Percentiles rank a stretch among this genome's conserved stretches.
phyloP scores from a whole-genome alignment of 2,329 filamentous ascomycete species.

The Trichophyton mentagrophytes region DNA sequence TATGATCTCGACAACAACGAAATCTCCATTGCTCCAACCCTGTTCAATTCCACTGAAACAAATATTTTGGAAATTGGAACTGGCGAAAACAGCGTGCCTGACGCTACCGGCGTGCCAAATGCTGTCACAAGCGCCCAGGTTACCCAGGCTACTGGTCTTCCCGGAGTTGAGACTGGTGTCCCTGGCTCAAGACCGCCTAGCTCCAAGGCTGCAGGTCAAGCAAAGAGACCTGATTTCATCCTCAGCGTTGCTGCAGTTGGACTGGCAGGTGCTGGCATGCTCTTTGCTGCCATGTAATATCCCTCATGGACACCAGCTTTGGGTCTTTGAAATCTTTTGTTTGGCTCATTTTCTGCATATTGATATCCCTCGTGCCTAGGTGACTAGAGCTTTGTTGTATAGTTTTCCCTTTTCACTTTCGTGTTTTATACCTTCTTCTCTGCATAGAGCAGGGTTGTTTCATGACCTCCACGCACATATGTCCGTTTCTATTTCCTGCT shows the following conservation, averaged over 20 bases:
- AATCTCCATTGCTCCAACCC: constrained; percentile 57
- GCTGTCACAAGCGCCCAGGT: constrained; percentile 14
- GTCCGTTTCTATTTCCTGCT: not conserved
- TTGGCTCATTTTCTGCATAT: not conserved
- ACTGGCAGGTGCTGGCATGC: constrained; percentile 12
- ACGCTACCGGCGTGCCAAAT: constrained; percentile 29
- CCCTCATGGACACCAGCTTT: not conserved
- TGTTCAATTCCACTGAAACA: constrained; percentile 42
- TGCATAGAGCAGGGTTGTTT: not conserved
- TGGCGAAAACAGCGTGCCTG: constrained; percentile 36
- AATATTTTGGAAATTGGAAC: constrained; percentile 42
- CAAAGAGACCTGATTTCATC: constrained; percentile 8
- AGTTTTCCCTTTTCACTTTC: not conserved
- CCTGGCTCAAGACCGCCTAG: not conserved
- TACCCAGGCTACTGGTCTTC: constrained; percentile 9
- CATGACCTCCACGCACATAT: not conserved
- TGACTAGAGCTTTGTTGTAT: not conserved
- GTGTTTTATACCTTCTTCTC: not conserved
- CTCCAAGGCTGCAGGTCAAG: constrained; percentile 5
- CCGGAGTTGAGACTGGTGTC: not conserved
- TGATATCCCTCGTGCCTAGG: not conserved
- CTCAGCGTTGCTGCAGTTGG: constrained; percentile 8
- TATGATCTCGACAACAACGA: constrained; percentile 61
- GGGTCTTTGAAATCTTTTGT: not conserved
- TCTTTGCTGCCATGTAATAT: constrained; percentile 12